Evolutionary conservation across 2,329 filamentous ascomycete species (phyloP).

Genomic region (Colletotrichum lindemuthianum): DNA sequence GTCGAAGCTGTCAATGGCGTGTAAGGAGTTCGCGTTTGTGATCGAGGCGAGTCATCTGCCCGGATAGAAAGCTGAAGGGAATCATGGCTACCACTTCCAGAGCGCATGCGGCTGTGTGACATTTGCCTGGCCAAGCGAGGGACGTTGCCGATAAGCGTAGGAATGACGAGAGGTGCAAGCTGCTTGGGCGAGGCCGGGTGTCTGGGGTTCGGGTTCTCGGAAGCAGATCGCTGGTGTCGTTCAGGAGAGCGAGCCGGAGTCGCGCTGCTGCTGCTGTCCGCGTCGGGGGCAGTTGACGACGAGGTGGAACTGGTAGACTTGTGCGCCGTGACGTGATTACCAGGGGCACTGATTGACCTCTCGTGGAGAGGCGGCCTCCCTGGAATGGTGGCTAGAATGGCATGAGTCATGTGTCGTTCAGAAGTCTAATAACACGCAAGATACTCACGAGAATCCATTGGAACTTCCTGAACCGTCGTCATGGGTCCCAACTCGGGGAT

Average conservation of each 20-base stretch:
- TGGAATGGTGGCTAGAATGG: constrained; percentile 70
- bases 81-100: constrained; percentile 56
- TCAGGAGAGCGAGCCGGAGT: constrained; percentile 24
- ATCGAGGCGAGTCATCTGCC: constrained; percentile 56
- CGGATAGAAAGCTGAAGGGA: constrained; percentile 51
- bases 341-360: constrained; percentile 71
- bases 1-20: constrained; percentile 56
- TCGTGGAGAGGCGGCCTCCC: constrained; percentile 72
- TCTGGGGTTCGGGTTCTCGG: constrained; percentile 27
- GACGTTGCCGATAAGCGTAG: constrained; percentile 37
- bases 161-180: constrained; percentile 68
- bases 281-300: constrained; percentile 41
- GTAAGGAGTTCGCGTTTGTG: constrained; percentile 53
- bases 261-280: neutral
- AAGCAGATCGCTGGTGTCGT: constrained; percentile 34
- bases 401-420: constrained; percentile 18
- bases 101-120: constrained; percentile 57
- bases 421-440: neutral
- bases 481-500: constrained; percentile 73
- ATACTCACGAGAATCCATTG: constrained; percentile 76
- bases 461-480: constrained; percentile 73
- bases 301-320: constrained; percentile 50
- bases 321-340: constrained; percentile 59
- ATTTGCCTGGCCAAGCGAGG: constrained; percentile 45
- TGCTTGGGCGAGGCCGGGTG: constrained; percentile 61